Evolutionary conservation across 768 basidiomycete genomes (phyloP), one percentile per base, ranked within the genome.

Genomic region (Psilocybe tampanensis): DNA sequence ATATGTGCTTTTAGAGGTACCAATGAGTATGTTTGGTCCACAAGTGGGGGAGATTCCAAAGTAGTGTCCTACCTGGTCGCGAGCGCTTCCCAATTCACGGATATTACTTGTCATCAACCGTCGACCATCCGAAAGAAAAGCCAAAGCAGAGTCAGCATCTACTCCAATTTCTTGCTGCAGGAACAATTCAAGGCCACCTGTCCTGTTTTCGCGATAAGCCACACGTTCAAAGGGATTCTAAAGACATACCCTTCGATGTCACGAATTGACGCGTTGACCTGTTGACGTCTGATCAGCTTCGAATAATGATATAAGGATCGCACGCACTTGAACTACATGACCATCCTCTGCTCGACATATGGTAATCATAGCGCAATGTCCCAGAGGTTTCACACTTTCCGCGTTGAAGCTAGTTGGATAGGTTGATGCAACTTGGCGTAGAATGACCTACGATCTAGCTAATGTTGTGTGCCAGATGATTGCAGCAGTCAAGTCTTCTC

Each of bases 41-140:
- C 23, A 54, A 29, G 43, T 15, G 42, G 34, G 17, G 32, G 41
- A 24, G 23, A 24, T 50, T 47, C 13, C 44, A 47, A 41, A 12
- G 49, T 32, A 22, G 2, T 19, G 33, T 68, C 79, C 49, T 48
- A 90, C 91, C 80, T 92, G 90, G 71, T 90, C 89, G 64, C 86
- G 83, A 19, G 83, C 76, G 47, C 88, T 87, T 33, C 85, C 89
- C 36, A 94, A 73, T 63, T 94, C 92, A 33, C 89, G 82, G 54
- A 92, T 69, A 66, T 92, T 93, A 57, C 82, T 81, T 51, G 78
- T 86, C 18, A 83, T 84, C 19, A 94, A 72, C 50, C 92, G 82
- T 43, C 84, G 80, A 3, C 92, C 92, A 68, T 94, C 91, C 5
- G 92, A 85, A 26, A 92, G 78, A 70, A 91, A 94, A 2, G 89